phyloP scores from a whole-genome alignment of 2,329 filamentous ascomycete species.

The Aurifilum marmelostoma region DNA sequence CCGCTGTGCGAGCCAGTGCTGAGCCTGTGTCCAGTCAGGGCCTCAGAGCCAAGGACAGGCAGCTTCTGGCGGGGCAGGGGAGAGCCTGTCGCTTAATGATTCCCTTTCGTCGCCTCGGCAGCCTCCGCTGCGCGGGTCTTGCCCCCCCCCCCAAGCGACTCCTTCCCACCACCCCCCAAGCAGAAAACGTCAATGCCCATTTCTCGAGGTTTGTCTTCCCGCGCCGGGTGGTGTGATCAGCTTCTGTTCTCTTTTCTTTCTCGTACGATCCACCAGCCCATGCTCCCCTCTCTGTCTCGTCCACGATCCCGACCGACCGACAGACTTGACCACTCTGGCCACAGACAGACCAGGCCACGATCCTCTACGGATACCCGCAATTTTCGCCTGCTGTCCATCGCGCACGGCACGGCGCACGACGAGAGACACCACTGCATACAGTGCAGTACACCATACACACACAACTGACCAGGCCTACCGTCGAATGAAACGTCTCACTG shows the following conservation, averaged over 20 bases:
- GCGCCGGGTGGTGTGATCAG: conserved; percentile 7
- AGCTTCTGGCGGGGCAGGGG: not conserved
- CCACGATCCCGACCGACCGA: conserved; percentile 1
- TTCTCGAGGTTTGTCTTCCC: conserved; percentile 1
- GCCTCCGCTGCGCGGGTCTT: not conserved
- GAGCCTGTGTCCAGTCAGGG: not conserved
- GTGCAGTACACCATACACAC: not conserved
- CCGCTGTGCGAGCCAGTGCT: not conserved
- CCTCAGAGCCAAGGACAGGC: not conserved
- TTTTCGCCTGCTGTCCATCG: not conserved
- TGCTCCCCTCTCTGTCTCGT: not conserved
- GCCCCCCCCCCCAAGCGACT: not conserved
- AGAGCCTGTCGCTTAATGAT: not conserved
- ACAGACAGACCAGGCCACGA: conserved; percentile 7
- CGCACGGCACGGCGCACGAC: conserved; percentile 1
- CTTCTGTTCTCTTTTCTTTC: conserved; percentile 15
- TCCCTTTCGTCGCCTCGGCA: conserved; percentile 1
- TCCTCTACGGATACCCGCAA: not conserved
- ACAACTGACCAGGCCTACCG: not conserved
- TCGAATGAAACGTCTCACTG: conserved; percentile 3
- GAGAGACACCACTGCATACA: not conserved
- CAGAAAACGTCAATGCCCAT: conserved; percentile 8
- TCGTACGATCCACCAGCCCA: conserved; percentile 17
- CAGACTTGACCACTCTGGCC: not conserved
- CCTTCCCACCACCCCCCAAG: not conserved